Evolutionary conservation across 2,329 filamentous ascomycete genomes (phyloP).

Genomic region (Nothomitra cinnamomea): DNA sequence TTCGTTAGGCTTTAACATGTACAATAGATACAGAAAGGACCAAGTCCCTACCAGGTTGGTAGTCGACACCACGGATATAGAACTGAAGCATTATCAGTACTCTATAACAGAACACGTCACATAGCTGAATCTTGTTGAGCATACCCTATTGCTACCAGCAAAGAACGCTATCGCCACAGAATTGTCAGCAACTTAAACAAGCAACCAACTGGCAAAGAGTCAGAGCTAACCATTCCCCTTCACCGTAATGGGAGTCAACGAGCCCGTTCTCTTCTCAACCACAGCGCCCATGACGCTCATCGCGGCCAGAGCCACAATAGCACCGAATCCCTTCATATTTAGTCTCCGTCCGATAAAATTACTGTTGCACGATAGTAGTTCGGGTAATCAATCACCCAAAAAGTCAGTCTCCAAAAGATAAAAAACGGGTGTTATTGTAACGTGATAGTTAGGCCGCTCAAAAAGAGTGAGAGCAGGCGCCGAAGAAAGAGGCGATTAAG

Average conservation of each 20-base stretch:
- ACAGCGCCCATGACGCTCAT: not conserved
- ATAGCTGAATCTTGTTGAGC: not conserved
- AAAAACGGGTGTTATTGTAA: no score
- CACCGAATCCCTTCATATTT: conserved; percentile 6
- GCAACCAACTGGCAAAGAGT: not conserved
- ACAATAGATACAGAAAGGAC: not conserved
- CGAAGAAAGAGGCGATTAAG: no score
- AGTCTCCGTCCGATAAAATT: not conserved
- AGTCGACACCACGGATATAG: conserved; percentile 46
- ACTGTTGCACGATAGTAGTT: no score
- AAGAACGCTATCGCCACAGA: conserved; percentile 12
- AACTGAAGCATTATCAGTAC: conserved; percentile 19
- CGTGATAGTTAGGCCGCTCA: not conserved
- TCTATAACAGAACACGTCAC: not conserved
- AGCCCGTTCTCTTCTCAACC: not conserved
- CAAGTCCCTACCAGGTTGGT: conserved; percentile 35
- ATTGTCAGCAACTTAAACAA: not conserved
- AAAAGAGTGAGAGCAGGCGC: not conserved
- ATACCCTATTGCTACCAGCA: conserved; percentile 14
- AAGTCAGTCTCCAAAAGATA: no score
- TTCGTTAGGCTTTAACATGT: no score
- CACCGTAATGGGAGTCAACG: conserved; percentile 5
- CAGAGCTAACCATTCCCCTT: conserved; percentile 7
- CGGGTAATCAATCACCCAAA: no score
- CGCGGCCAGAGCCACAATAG: conserved; percentile 5